Conservation (phyloP, 768 basidiomycete species). For the Macrolepiota fuliginosa region DNA sequence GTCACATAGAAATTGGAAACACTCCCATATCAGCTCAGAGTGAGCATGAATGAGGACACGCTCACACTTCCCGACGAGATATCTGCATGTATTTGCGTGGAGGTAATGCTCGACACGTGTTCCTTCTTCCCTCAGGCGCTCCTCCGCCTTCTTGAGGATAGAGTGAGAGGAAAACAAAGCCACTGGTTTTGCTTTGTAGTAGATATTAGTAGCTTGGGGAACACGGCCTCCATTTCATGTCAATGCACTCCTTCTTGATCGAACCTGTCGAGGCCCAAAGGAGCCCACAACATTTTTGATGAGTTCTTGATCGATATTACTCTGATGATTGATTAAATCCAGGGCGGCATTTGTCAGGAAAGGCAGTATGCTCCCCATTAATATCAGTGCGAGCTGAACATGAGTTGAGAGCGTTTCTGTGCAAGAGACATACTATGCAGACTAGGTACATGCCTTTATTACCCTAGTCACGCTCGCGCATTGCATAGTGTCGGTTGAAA, state of each 20-base stretch:
- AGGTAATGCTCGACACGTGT: constrained; percentile 94
- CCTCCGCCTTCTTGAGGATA: constrained; percentile 94
- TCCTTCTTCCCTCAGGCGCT: constrained; percentile 91
- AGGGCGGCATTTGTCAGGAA: constrained; percentile 84
- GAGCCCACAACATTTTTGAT: constrained; percentile 97
- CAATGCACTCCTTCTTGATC: constrained; percentile 94
- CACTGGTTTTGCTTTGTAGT: constrained; percentile 92
- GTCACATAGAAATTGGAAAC: constrained; percentile 88
- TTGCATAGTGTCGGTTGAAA: constrained; percentile 98
- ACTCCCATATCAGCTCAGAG: constrained; percentile 88
- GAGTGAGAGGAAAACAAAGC: constrained; percentile 90
- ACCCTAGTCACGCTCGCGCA: constrained; percentile 96
- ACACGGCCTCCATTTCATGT: constrained; percentile 91
- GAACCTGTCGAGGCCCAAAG: constrained; percentile 86
- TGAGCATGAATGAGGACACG: constrained; percentile 92
- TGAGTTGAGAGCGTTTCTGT: background rate
- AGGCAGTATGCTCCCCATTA: constrained; percentile 91
- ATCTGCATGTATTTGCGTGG: constrained; percentile 85
- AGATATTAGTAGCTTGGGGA: constrained; percentile 88
- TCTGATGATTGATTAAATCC: constrained; percentile 85
- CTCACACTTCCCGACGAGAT: constrained; percentile 85
- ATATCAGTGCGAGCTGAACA: constrained; percentile 82
- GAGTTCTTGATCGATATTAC: constrained; percentile 95
- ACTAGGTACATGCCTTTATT: constrained; percentile 93
- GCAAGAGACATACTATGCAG: constrained; percentile 75